Base-by-base conservation (phyloP, 2,329 filamentous ascomycete species). In the Dothistroma septosporum region DNA sequence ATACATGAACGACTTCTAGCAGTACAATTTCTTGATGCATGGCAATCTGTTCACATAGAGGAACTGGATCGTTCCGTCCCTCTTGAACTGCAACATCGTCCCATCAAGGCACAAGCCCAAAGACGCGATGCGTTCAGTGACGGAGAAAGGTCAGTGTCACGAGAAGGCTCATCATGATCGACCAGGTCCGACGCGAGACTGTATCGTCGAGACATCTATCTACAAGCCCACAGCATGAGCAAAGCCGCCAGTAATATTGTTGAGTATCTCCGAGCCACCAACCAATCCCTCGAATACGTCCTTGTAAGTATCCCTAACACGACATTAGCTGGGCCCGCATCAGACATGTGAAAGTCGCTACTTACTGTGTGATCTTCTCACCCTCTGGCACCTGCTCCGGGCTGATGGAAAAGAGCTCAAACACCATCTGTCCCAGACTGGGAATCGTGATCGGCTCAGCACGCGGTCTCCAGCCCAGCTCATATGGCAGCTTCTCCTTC, bases 401-500 rank as follows among this genome's bases (percentile, higher is more conserved):
- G 52, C 59, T 67, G 12, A 63, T 63, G 11, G 35, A 49, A 53
- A 63, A 70, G 11, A 72, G 63, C 28, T 70, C 58, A 19, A 66
- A 57, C 2, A 70, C 62, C 69, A 69, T 68, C 49, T 59, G 47
- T 16, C 69, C 70, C 6, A 72, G 60, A 53, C 59, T 66, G 11
- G 59, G 32, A 21, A 72, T 54, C 10, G 69, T 70, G 49, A 70
- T 64, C 0, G 69, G 69, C 60, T 64, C 62, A 12, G 64, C 60
- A 44, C 68, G 65, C 1, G 67, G 68, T 24, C 69, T 67, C 75
- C 75, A 76, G 48, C 75, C 74, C 28, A 75, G 68, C 12, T 69
- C 63, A 54, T 73, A 75, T 4, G 74, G 75, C n/a, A 76, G 58
- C 53, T 64, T 69, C 63, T 76, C 75, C 66, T 76, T 37, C 63